Evolutionary conservation across 208 protist genomes (phyloP), one percentile per base, ranked within the genome.

Genomic region (Vickermania ingenoplastis): DNA sequence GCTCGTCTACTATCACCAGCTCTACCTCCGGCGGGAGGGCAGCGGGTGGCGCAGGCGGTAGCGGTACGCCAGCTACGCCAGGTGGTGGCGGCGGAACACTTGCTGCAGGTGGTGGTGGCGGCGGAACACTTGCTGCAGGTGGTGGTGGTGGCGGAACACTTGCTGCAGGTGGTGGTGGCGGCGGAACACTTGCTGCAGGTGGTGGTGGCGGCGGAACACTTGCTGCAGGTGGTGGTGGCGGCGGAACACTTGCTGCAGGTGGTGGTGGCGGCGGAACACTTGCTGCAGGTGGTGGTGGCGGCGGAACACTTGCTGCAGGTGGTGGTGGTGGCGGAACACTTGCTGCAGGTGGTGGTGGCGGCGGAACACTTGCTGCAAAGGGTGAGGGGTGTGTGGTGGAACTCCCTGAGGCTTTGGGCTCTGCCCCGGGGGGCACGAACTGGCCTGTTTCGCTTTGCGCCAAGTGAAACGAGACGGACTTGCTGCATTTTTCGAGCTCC

Each of bases 331-430:
- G n/a, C 22, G 49, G 26, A n/a, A 45, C 51, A 0, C 57, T 57
- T 31, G 71, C 27, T 5, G 54, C 66, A 29, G 55, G 49, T 41
- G 57, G 67, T 24, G 67, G 59, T 57, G 55, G 3, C 41, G 67
- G 69, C 1, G 69, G n/a, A n/a, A n/a, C n/a, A n/a, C n/a, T 58
- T 24, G 52, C 28, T 28, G 56, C 66, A 31, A 55, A 28, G 45
- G 62, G 61, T 4, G 56, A 51, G 22, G 31, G 17, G n/a, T n/a
- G n/a, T n/a, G n/a, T n/a, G n/a, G n/a, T n/a, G n/a, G n/a, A n/a
- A n/a, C n/a, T n/a, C n/a, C n/a, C n/a, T n/a, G n/a, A n/a, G n/a
- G n/a, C n/a, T n/a, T n/a, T 22, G 24, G 59, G 26, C 21, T 57
- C 25, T 3, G n/a, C n/a, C n/a, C n/a, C n/a, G n/a, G n/a, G n/a